phyloP scores from a whole-genome alignment of 805 yeast species.

The Sungouiozyma intestinalis region DNA sequence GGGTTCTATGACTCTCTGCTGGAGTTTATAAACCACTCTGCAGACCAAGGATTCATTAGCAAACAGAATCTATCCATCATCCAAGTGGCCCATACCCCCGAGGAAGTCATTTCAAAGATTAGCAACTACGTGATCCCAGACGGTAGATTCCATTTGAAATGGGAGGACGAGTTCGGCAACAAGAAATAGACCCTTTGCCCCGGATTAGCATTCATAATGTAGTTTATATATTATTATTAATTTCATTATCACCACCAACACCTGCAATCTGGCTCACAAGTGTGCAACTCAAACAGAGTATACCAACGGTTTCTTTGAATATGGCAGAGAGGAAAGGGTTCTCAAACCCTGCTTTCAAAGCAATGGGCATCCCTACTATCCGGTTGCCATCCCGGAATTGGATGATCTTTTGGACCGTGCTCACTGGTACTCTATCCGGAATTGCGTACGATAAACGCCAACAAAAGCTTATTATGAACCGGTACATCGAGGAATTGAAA shows the following conservation, averaged over 20 bases:
- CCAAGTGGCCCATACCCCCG: slow-evolving; percentile 55
- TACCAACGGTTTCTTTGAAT: too few relatives aligned
- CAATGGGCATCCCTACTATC: slow-evolving; percentile 74
- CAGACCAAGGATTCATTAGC: slow-evolving; percentile 57
- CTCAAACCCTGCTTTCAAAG: slow-evolving; percentile 64
- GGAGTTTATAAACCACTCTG: slow-evolving; percentile 48
- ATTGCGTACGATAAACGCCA: slow-evolving; percentile 67
- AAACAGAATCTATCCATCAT: slow-evolving; percentile 56
- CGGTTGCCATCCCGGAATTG: slow-evolving; percentile 86
- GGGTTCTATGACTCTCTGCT: slow-evolving; percentile 72
- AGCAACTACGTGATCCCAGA: slow-evolving; percentile 55
- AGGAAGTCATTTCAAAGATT: slow-evolving; percentile 55
- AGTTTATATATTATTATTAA: too few relatives aligned
- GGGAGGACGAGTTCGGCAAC: slow-evolving; percentile 36
- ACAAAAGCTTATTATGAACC: slow-evolving; percentile 52
- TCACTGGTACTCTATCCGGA: slow-evolving; percentile 62
- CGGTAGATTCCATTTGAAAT: slow-evolving; percentile 62
- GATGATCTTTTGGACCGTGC: slow-evolving; percentile 75
- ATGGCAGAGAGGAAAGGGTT: slow-evolving; percentile 4
- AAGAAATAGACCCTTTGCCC: not conserved
- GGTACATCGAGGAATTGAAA: slow-evolving; percentile 55
- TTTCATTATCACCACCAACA: too few relatives aligned
- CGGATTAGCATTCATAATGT: not conserved
- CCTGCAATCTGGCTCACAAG: too few relatives aligned
- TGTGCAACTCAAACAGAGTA: too few relatives aligned